A percentile compares a stretch with the other conserved stretches of the same genome.
phyloP scores from a whole-genome alignment of 225 moss, liverwort and hornwort genomes.

The Takakia lepidozioides region DNA sequence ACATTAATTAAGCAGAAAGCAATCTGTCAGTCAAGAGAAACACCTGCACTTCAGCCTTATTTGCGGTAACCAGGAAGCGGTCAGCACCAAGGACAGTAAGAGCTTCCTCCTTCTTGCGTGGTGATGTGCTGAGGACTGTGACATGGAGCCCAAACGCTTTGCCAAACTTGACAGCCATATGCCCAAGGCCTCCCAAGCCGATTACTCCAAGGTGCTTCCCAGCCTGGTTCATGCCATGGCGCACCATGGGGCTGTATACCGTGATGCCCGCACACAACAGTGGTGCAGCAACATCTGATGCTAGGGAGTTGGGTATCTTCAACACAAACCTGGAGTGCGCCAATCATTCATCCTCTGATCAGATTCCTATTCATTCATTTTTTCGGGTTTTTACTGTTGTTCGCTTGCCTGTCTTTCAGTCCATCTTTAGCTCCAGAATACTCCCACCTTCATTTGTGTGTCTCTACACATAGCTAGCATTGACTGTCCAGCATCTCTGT shows the following conservation, averaged over 20 bases:
- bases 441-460: no score
- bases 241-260: conserved; percentile 51
- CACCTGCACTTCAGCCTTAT: conserved; percentile 39
- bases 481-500: no score
- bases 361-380: no score
- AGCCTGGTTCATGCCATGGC: conserved; percentile 33
- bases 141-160: conserved; percentile 65
- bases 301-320: conserved; percentile 30
- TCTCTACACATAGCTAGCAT: no score
- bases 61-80: conserved; percentile 39
- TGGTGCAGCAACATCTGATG: conserved; percentile 37
- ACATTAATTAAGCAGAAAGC: no score
- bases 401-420: no score
- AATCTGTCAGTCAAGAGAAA: no score
- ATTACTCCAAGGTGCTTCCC: conserved; percentile 45
- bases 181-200: conserved; percentile 58
- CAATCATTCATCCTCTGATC: no score
- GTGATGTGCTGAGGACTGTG: conserved; percentile 55
- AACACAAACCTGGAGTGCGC: conserved; percentile 42
- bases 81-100: conserved; percentile 41
- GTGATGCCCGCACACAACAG: conserved; percentile 61
- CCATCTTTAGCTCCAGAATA: no score
- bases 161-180: conserved; percentile 53
- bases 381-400: no score
- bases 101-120: conserved; percentile 52